Conservation (phyloP, 2,329 filamentous ascomycete species). For the Neocatenulostroma microsporum region DNA sequence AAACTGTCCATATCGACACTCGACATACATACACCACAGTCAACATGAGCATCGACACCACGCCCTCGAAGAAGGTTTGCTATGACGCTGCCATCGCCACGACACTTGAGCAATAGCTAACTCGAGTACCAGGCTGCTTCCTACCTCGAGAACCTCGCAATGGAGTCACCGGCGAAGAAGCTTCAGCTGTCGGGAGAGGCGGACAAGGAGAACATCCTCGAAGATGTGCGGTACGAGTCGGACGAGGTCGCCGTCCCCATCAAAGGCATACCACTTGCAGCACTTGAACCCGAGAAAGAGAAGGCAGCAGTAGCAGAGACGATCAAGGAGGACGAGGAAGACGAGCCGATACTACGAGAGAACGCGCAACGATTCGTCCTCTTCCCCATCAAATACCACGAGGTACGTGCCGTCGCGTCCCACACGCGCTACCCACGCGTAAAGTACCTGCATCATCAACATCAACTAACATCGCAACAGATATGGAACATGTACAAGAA, state of each 20-base stretch:
- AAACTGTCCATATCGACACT: slow-evolving; percentile 6
- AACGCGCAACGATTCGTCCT: slow-evolving; percentile 95
- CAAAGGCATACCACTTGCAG: slow-evolving; percentile 42
- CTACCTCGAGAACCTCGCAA: slow-evolving; percentile 80
- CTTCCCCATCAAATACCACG: slow-evolving; percentile 98
- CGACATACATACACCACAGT: slow-evolving; percentile 8
- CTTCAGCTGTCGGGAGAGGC: slow-evolving; percentile 60
- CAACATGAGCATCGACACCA: slow-evolving; percentile 57
- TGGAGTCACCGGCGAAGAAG: slow-evolving; percentile 90
- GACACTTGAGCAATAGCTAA: slow-evolving; percentile 27
- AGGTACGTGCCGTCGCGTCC: slow-evolving; percentile 63
- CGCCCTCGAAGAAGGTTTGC: slow-evolving; percentile 64
- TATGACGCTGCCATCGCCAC: slow-evolving; percentile 33
- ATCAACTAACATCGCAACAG: slow-evolving; percentile 41
- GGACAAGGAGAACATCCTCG: slow-evolving; percentile 72
- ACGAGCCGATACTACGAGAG: slow-evolving; percentile 89
- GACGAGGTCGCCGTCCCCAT: slow-evolving; percentile 51
- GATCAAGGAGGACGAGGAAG: slow-evolving; percentile 59
- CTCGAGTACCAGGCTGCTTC: slow-evolving; percentile 65
- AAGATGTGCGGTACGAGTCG: slow-evolving; percentile 37
- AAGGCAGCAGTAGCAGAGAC: slow-evolving; percentile 43
- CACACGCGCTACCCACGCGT: slow-evolving; percentile 48
- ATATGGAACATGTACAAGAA: slow-evolving; percentile 99
- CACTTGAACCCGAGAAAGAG: slow-evolving; percentile 20
- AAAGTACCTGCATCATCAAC: slow-evolving; percentile 15